phyloP scores from a whole-genome alignment of 495 filamentous ascomycete genomes.

The Neurospora tetrasperma region DNA sequence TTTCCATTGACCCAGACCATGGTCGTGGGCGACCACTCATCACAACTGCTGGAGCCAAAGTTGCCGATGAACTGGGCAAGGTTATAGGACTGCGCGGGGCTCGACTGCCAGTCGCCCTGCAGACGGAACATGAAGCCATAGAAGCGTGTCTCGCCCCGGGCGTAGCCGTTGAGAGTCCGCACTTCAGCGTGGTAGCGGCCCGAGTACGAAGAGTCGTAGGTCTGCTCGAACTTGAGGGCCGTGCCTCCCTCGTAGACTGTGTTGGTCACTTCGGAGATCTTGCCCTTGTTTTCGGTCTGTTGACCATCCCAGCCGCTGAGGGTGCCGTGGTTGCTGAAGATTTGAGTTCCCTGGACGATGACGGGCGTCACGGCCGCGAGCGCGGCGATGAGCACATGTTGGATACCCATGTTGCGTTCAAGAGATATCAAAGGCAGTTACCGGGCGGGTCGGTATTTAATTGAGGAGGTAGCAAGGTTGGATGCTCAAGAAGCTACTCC shows the following conservation, averaged over 20 bases:
- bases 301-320: slow-evolving; percentile 36
- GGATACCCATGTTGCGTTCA: background rate
- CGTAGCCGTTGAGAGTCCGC: slow-evolving; percentile 36
- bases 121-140: slow-evolving; percentile 49
- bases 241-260: slow-evolving; percentile 33
- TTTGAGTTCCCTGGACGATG: slow-evolving; percentile 19
- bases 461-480: background rate
- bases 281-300: slow-evolving; percentile 37
- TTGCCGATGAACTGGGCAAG: slow-evolving; percentile 48
- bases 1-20: slow-evolving; percentile 44
- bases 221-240: slow-evolving; percentile 44
- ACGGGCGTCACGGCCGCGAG: background rate
- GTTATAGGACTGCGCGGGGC: slow-evolving; percentile 39
- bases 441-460: background rate
- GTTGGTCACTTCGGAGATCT: slow-evolving; percentile 37
- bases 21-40: slow-evolving; percentile 42
- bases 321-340: slow-evolving; percentile 44
- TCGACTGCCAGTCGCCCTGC: slow-evolving; percentile 39
- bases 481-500: background rate
- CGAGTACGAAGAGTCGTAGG: slow-evolving; percentile 34
- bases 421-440: background rate
- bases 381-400: background rate
- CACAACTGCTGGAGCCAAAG: slow-evolving; percentile 37
- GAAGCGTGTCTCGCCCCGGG: slow-evolving; percentile 39
- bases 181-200: slow-evolving; percentile 50